Base-by-base conservation (phyloP, 2,329 filamentous ascomycete species). In the Apiospora pterosperma region DNA sequence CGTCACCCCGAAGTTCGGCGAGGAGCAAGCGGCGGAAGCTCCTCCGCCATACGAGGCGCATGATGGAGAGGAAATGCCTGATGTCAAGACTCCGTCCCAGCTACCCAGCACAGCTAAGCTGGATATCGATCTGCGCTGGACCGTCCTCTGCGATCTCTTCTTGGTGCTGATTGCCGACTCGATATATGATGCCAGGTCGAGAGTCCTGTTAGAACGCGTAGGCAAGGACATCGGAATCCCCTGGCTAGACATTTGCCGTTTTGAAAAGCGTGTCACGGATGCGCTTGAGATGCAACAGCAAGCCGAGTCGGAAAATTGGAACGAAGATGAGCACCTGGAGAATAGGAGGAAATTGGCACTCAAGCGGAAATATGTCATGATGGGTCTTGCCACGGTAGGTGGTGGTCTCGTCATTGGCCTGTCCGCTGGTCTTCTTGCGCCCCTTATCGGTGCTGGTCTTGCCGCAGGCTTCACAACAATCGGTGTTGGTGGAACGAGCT, bases 221-320 rank as follows among this genome's bases (percentile, higher is more conserved):
- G 96, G 91, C 39, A 84, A 87, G 62, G 90, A 91, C 66, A 85
- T 99, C 70, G 88, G 92, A 48, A 90, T 99, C 8, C 85, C 90
- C 14, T 97, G 92, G 93, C 82, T 96, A 63, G 96, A 99, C 69
- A 97, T 98, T 65, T 97, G 93, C 77, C 89, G 93, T 42, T 99
- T 99, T 73, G 96, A 99, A 79, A 98, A 97, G 80, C 90, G 93
- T 62, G 93, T 99, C 6, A 97, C 96, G 8, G 96, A 99, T 77
- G 93, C 96, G 1, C 82, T 99, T 25, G 96, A 99, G 77, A 97
- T 99, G 93, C 95, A 98, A 78, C 93, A 98, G 77, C 89, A 92
- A 59, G 92, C 93, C 6, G 91, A 93, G 68, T 96, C 95, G 73
- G 96, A 99, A 78, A 97, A 95, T 68, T 99, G 96, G 96, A 96